These are phyloP conservation scores for Spiromastix sp. DNA, from an alignment of 2,329 filamentous ascomycete genomes.

Conservation along the genomic window DNA sequence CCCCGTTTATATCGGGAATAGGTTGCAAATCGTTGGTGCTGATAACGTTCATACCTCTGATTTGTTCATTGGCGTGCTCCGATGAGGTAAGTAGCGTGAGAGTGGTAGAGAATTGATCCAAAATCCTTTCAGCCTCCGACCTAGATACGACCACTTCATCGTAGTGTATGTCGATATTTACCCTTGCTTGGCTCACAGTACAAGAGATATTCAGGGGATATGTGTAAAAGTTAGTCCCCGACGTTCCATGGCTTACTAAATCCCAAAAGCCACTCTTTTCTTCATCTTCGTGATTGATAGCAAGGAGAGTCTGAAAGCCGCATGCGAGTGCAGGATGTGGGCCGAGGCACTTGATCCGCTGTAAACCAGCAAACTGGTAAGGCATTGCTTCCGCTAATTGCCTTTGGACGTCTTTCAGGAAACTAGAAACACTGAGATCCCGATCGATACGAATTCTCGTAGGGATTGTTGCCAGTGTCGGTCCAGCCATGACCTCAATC, in stretches of 20 bases:
- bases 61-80: too few species aligned
- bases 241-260: conserved; percentile 1
- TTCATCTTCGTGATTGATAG: conserved; percentile 18
- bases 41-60: too few species aligned
- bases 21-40: too few species aligned
- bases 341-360: conserved; percentile 41
- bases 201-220: conserved; percentile 1
- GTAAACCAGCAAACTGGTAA: conserved; percentile 46
- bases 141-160: neutral
- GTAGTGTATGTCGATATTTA: conserved; percentile 1
- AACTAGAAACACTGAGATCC: conserved; percentile 32
- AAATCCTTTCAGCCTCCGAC: neutral
- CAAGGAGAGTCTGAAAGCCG: conserved; percentile 31
- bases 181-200: neutral
- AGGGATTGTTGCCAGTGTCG: conserved; percentile 32
- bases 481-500: conserved; percentile 30
- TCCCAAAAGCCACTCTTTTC: conserved; percentile 3
- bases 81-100: too few species aligned
- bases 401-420: conserved; percentile 44
- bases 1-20: too few species aligned
- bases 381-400: conserved; percentile 44
- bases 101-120: conserved; percentile 2
- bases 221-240: neutral
- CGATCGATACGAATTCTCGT: conserved; percentile 24
- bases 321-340: conserved; percentile 30